Evolutionary conservation across 1,139 yeast genomes (phyloP), one percentile per base, ranked within the genome.

Genomic region (Debaryomyces coudertii): DNA sequence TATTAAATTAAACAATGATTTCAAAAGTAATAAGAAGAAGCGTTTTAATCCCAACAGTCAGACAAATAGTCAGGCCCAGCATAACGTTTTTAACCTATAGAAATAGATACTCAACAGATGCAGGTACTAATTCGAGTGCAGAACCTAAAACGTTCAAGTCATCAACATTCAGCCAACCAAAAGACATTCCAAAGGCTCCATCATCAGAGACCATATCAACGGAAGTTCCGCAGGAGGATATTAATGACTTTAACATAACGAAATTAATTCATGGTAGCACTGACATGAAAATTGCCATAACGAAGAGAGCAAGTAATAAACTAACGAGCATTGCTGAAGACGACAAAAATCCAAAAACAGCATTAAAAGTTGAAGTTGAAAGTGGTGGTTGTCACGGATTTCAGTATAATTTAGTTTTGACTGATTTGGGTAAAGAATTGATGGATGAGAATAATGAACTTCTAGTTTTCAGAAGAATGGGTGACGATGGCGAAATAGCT

Each of bases 311-410:
- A 11, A 60, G 68, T 39, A 57, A 65, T 16, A 83, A 87, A 62
- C 70, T 93, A 40, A 78, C 77, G 25, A 62, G 62, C 9, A 80
- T 92, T 12, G 78, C 83, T 12, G 57, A 65, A 16, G 76, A 71
- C 2, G 97, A 90, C 52, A 57, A 70, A 9, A 79, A 85, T 46
- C 79, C 83, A 0, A 70, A 82, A 40, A 60, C 84, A n/a, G 88
- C 88, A 0, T 70, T 93, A 36, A 73, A 86, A 42, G 80, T 95
- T 5, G 71, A 78, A n/a, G 98, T 95, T 5, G 98, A 92, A 57
- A 87, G 96, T 58, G 99, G 99, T 5, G 99, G 99, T 2, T 95
- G 99, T 64, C 99, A 93, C 64, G 99, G 99, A 24, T 95, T 90
- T 66, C 99, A 93, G 65, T 93, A 93, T 60, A 80, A 86, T 52